Base-by-base conservation (phyloP, 495 filamentous ascomycete species). In the Daldinia grandis region DNA sequence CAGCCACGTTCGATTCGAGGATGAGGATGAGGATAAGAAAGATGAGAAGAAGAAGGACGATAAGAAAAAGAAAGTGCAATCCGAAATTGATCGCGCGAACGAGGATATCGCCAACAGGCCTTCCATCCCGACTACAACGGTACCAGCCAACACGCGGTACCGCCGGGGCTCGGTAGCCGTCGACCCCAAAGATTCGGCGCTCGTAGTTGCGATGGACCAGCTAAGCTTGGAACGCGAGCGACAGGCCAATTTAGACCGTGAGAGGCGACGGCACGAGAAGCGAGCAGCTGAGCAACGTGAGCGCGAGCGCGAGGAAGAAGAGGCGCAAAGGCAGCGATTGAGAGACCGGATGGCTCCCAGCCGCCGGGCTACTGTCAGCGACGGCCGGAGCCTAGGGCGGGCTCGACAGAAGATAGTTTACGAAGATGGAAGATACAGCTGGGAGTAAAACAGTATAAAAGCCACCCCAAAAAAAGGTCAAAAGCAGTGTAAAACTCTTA, bases 21-120 rank as follows among this genome's bases (percentile, higher is more conserved):
- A 69, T 12, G 58, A 74, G 64, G 64, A 69, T 12, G 75, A 78
- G 37, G 78, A 79, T 53, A 72, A 76, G 19, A 59, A 80, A 8
- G 75, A 75, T 0, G 78, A 75, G 58, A 78, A 80, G 33, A 76
- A 73, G 66, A 62, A 66, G 14, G 75, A 78, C 28, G 78, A 75
- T 57, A 78, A 79, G 30, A 76, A 74, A 63, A 76, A 76, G 58
- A 66, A 77, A 54, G 67, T 75, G 5, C 66, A 80, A 44, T 75
- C 78, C 27, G 75, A 78, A 73, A 84, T 84, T 58, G 74, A 79
- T 56, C 40, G 69, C 62, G 71, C 71, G 10, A 74, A 81, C 40
- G 68, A 74, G 51, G 70, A 54, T 30, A 79, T 79, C 42, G 72
- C 72, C 19, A 73, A 47, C 55, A 74, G 77, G 51, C 67, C 75